Conservation (phyloP, 2,329 filamentous ascomycete species). For the Xylaria sp. region DNA sequence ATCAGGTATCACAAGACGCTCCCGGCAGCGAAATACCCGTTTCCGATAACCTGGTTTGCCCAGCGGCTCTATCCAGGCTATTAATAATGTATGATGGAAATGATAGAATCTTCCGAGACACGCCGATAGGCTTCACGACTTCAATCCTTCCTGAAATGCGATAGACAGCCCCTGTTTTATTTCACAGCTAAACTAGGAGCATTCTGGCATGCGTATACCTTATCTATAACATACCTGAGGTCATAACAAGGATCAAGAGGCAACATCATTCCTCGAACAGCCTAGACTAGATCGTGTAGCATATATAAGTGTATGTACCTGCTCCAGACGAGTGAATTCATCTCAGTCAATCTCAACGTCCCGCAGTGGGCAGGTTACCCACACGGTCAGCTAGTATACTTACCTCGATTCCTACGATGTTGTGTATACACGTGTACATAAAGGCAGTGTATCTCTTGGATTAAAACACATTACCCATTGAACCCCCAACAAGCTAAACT, state of each 20-base stretch:
- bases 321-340: background rate
- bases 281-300: background rate
- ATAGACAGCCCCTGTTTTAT: background rate
- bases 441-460: background rate
- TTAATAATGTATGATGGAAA: constrained; percentile 9
- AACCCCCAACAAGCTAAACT: background rate
- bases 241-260: background rate
- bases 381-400: background rate
- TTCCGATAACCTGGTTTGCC: constrained; percentile 33
- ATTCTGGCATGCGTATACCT: constrained; percentile 1
- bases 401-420: constrained; percentile 1
- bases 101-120: background rate
- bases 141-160: background rate
- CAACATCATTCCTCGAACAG: background rate
- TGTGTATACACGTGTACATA: background rate
- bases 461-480: constrained; percentile 4
- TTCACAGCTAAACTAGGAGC: background rate
- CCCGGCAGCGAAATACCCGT: constrained; percentile 19
- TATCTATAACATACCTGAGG: constrained; percentile 5
- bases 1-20: background rate
- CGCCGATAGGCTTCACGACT: background rate
- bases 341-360: constrained; percentile 1
- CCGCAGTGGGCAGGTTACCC: background rate
- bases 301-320: background rate
- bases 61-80: constrained; percentile 7